Evolutionary conservation across 176 grass and related monocot species (phyloP).

Genomic region (Avena atlantica): DNA sequence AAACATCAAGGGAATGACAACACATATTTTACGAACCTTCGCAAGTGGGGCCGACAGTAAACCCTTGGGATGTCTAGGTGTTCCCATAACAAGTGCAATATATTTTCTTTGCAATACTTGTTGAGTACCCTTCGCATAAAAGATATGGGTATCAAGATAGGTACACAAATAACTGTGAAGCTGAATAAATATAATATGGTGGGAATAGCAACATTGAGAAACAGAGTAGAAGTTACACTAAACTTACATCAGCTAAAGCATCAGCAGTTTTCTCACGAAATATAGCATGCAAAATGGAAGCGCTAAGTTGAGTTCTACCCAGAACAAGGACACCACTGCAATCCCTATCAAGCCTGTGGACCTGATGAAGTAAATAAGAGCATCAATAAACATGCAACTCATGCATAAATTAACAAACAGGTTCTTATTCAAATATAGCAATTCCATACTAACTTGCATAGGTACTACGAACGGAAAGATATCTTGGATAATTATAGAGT

Average conservation of each 20-base stretch:
- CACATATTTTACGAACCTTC: constrained; percentile 61
- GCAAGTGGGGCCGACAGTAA: constrained; percentile 78
- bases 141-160: constrained; percentile 30
- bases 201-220: constrained; percentile 17
- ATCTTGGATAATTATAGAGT: constrained; percentile 20
- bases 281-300: constrained; percentile 87
- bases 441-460: background rate
- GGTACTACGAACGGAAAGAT: constrained; percentile 21
- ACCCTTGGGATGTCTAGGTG: constrained; percentile 72
- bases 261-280: constrained; percentile 96
- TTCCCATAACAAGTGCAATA: constrained; percentile 86
- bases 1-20: constrained; percentile 23
- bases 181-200: constrained; percentile 31
- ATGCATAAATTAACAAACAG: background rate
- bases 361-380: constrained; percentile 54
- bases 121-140: constrained; percentile 53
- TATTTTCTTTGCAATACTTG: constrained; percentile 94
- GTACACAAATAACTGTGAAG: constrained; percentile 1
- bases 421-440: background rate
- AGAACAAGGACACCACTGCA: constrained; percentile 92
- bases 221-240: constrained; percentile 7
- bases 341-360: constrained; percentile 97
- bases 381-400: constrained; percentile 31
- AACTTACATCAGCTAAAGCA: constrained; percentile 86
- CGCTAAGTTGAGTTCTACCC: constrained; percentile 75